Evolutionary conservation across 768 basidiomycete species (phyloP), one percentile per base, ranked within the genome.

Genomic region (Butyriboletus loyo): DNA sequence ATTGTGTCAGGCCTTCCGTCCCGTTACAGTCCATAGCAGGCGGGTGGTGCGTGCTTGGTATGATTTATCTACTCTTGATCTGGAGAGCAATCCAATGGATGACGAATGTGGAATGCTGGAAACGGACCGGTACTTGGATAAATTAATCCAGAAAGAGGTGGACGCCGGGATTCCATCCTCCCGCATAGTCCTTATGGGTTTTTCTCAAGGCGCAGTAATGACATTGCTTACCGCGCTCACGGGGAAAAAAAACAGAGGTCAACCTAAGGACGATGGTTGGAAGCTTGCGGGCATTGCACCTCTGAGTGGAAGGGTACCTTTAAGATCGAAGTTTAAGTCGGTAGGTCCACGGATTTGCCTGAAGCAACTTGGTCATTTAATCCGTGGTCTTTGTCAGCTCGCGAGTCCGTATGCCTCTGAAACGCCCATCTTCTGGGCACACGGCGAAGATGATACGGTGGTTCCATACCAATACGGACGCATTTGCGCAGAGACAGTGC

Each of bases 151-250:
- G 15, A 17, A 34, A 21, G 54, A 55, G 19, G 24, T 15, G 31
- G 31, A 45, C 19, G 3, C 31, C 4, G 52, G 35, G 17, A 39
- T 27, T 25, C 25, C 49, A 14, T 28, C 46, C 22, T 50, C 34
- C 28, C 52, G 21, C 27, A 25, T 4, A 6, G 34, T 42, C 39
- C 49, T 53, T 24, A 50, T 38, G 17, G 50, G 36, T 3, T 53
- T 41, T 30, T 41, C 45, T 10, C 30, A 50, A 41, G 45, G 55
- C 7, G 39, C 54, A 34, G 35, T 28, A 39, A 57, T 57, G 54
- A 17, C 10, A 5, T 31, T 42, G 11, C 47, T 51, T 42, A 28
- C 55, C 24, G 35, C 54, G 8, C 55, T 57, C 11, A 35, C 45
- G n/a, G 24, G 54, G 25, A 9, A 32, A 1, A 9, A 9, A 32